Conservation (phyloP, 2,329 filamentous ascomycete genomes). For the Pyricularia pennisetigena region DNA sequence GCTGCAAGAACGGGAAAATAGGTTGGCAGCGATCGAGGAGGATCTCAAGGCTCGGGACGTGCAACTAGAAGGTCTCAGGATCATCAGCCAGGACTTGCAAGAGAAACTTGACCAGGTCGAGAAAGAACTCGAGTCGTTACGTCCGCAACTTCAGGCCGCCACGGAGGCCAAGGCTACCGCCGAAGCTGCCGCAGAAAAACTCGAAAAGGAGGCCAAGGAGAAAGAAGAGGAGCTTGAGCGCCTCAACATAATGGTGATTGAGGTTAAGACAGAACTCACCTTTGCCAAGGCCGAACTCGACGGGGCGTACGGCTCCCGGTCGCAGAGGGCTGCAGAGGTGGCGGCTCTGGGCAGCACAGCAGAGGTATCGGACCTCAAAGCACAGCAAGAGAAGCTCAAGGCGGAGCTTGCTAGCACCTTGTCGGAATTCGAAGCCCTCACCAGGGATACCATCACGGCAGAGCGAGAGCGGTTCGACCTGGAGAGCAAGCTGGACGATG, state of each 20-base stretch:
- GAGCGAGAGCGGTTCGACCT: conserved; percentile 40
- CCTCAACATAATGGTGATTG: conserved; percentile 41
- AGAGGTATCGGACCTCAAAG: conserved; percentile 34
- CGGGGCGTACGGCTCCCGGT: conserved; percentile 48
- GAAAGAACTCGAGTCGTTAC: conserved; percentile 25
- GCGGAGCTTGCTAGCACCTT: conserved; percentile 39
- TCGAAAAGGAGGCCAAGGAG: conserved; percentile 28
- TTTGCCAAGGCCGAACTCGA: conserved; percentile 53
- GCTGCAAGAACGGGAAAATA: conserved; percentile 22
- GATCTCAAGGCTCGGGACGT: conserved; percentile 32
- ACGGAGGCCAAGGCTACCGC: conserved; percentile 19
- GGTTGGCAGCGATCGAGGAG: conserved; percentile 21
- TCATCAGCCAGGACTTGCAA: conserved; percentile 27
- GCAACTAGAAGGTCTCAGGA: conserved; percentile 32
- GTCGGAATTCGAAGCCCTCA: conserved; percentile 42
- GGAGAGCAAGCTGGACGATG: conserved; percentile 31
- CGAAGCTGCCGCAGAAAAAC: conserved; percentile 8
- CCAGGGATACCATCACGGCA: conserved; percentile 37
- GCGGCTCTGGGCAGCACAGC: conserved; percentile 40
- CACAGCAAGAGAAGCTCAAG: conserved; percentile 39
- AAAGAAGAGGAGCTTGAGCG: conserved; percentile 41
- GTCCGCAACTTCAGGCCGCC: conserved; percentile 22
- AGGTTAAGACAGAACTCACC: conserved; percentile 52
- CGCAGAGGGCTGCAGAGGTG: conserved; percentile 47
- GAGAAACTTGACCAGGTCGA: conserved; percentile 26